Percentiles rank a stretch among this genome's conserved stretches.
Conservation (phyloP, 108 stramenopile species). For the Pseudonitzschia multistriata region DNA sequence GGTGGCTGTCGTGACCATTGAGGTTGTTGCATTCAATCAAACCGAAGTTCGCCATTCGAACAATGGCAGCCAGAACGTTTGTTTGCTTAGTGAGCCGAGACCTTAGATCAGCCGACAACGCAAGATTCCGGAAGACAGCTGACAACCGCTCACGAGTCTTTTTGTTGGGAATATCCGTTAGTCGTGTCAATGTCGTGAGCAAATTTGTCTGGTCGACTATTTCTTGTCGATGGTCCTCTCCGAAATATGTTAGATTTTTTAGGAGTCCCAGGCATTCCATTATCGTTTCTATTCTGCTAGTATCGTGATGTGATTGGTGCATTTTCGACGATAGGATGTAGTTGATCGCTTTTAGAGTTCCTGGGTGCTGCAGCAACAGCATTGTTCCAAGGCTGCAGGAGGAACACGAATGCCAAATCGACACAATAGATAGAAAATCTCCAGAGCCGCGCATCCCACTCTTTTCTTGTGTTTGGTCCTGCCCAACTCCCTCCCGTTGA, state of each 20-base stretch:
- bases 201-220: conserved; percentile 30
- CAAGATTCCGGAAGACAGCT: conserved; percentile 49
- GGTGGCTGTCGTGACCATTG: not conserved
- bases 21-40: not conserved
- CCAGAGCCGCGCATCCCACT: not conserved
- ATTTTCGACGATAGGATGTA: not conserved
- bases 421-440: conserved; percentile 16
- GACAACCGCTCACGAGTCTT: conserved; percentile 39
- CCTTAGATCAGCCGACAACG: conserved; percentile 28
- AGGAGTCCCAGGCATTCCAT: conserved; percentile 37
- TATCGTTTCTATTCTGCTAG: not conserved
- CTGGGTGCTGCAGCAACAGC: conserved; percentile 20
- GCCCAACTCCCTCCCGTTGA: not conserved
- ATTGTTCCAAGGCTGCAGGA: conserved; percentile 24
- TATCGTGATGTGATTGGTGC: not conserved
- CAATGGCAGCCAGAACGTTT: conserved; percentile 31
- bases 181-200: conserved; percentile 19
- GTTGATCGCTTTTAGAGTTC: not conserved
- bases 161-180: conserved; percentile 11
- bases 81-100: conserved; percentile 27
- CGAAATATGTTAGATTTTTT: conserved; percentile 47
- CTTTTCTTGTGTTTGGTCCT: not conserved
- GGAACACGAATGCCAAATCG: conserved; percentile 34
- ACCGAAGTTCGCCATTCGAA: conserved; percentile 8
- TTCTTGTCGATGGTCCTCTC: conserved; percentile 34